phyloP scores from a whole-genome alignment of 2,329 filamentous ascomycete species.

The Seiridium cupressi region DNA sequence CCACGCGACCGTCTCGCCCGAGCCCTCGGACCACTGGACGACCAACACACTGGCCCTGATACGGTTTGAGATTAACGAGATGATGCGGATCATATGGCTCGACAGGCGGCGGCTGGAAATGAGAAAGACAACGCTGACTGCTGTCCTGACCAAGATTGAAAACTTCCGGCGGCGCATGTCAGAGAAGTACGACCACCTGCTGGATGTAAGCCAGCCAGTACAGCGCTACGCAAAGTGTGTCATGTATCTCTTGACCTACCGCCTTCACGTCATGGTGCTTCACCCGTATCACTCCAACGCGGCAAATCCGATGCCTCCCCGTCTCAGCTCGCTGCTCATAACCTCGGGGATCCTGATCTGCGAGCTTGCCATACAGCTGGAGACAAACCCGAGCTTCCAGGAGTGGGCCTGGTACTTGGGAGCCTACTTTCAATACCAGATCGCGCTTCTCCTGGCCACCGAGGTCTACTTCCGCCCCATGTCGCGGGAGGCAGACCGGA shows the following conservation, averaged over 20 bases:
- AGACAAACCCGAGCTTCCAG: slow-evolving; percentile 42
- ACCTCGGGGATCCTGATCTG: slow-evolving; percentile 54
- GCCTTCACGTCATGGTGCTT: slow-evolving; percentile 65
- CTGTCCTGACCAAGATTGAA: slow-evolving; percentile 66
- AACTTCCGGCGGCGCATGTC: slow-evolving; percentile 64
- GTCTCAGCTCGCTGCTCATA: slow-evolving; percentile 62
- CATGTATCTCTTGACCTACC: slow-evolving; percentile 61
- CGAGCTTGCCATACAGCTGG: slow-evolving; percentile 45
- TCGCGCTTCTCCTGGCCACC: slow-evolving; percentile 64
- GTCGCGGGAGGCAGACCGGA: slow-evolving; percentile 58
- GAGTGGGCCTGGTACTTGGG: slow-evolving; percentile 70
- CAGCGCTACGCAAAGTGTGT: slow-evolving; percentile 64
- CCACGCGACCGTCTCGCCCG: slow-evolving; percentile 34
- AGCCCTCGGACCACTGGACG: slow-evolving; percentile 58
- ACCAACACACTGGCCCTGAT: slow-evolving; percentile 67
- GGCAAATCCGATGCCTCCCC: slow-evolving; percentile 52
- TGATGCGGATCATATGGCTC: slow-evolving; percentile 69
- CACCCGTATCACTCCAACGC: slow-evolving; percentile 62
- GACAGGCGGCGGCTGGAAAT: slow-evolving; percentile 65
- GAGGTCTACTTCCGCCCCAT: slow-evolving; percentile 62
- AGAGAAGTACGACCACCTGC: slow-evolving; percentile 62
- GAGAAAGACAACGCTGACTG: slow-evolving; percentile 59
- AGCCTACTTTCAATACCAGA: slow-evolving; percentile 71
- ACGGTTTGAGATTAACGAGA: slow-evolving; percentile 71
- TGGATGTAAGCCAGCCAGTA: slow-evolving; percentile 58